Evolutionary conservation across 2,329 filamentous ascomycete genomes (phyloP), one percentile per base, ranked within the genome.

Genomic region (Ramularia endophylla): DNA sequence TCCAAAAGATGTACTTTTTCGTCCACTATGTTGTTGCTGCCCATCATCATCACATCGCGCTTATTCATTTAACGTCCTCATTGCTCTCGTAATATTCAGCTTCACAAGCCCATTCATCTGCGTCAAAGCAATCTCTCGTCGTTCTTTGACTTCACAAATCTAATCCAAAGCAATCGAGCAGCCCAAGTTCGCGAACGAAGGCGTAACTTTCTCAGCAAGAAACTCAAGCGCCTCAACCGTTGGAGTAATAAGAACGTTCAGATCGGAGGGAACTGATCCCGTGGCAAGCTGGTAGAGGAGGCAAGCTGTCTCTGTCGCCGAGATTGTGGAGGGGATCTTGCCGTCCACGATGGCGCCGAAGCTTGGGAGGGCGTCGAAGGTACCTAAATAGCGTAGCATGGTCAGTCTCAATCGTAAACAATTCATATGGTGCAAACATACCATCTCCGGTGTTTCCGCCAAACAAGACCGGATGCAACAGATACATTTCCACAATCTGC

Each of bases 221-320:
- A 63, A 64, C 4, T 46, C 27, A 5, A 68, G 44, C 4, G 57
- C 59, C 22, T 62, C 52, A 11, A 67, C 53, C n/a, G 59, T 61
- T 9, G 64, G 63, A 1, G 61, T 61, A 19, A 67, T 43, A 5
- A 67, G 32, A n/a, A 61, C 54, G 41, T 66, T 67, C 18, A 65
- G 43, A 15, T 44, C 61, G 2, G 53, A 57, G 3, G 69, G 69
- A 1, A 71, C 51, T 3, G 42, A 44, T 27, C 60, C 54, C 2
- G 63, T 65, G 1, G 53, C 60, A 6, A 71, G 50, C 54, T 70
- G 68, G 51, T 71, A 72, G n/a, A 71, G 43, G 48, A 71, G 48
- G 44, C 69, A 72, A 7, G 57, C 22, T 1, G 64, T 46, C 20
- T 61, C 58, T 3, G 41, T 43, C 1, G 57, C 41, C 6, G 48